These are phyloP conservation scores for Colletotrichum trifolii DNA, from an alignment of 2,329 filamentous ascomycete genomes.

Conservation along the genomic window DNA sequence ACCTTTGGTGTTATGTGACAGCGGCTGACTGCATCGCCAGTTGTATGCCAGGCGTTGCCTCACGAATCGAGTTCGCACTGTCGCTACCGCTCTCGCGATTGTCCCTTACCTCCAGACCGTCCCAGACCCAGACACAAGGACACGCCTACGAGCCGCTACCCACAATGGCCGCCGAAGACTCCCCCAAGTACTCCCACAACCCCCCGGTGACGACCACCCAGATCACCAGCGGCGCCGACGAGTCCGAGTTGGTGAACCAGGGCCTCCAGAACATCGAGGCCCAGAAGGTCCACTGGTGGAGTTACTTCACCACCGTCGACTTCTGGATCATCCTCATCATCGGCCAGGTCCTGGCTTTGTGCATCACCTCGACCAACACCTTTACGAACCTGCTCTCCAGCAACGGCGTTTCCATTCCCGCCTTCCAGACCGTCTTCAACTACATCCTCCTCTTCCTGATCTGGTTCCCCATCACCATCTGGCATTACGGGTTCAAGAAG, in stretches of 20 bases:
- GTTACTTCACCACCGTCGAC: slow-evolving; percentile 84
- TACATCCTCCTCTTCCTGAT: slow-evolving; percentile 86
- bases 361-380: slow-evolving; percentile 93
- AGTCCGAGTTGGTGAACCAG: slow-evolving; percentile 55
- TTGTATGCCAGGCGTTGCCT: slow-evolving; percentile 26
- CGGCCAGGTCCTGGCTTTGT: slow-evolving; percentile 86
- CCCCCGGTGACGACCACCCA: slow-evolving; percentile 37
- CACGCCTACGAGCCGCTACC: slow-evolving; percentile 28
- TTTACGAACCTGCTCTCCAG: slow-evolving; percentile 80
- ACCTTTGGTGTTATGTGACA: neutral
- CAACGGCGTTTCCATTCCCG: slow-evolving; percentile 82
- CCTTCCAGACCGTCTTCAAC: slow-evolving; percentile 96
- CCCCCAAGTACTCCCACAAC: slow-evolving; percentile 15
- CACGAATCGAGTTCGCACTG: slow-evolving; percentile 26
- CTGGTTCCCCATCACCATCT: slow-evolving; percentile 83
- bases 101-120: slow-evolving; percentile 38
- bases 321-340: slow-evolving; percentile 88
- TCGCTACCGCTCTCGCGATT: slow-evolving; percentile 37
- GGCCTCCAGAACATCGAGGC: slow-evolving; percentile 67
- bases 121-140: slow-evolving; percentile 32
- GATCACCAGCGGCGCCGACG: slow-evolving; percentile 37
- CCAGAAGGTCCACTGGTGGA: slow-evolving; percentile 68
- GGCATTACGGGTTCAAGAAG: slow-evolving; percentile 79
- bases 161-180: slow-evolving; percentile 29
- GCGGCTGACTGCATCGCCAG: slow-evolving; percentile 26